Evolutionary conservation across 2,329 filamentous ascomycete species (phyloP), one percentile per base, ranked within the genome.

Genomic region (Graphilbum fragrans): DNA sequence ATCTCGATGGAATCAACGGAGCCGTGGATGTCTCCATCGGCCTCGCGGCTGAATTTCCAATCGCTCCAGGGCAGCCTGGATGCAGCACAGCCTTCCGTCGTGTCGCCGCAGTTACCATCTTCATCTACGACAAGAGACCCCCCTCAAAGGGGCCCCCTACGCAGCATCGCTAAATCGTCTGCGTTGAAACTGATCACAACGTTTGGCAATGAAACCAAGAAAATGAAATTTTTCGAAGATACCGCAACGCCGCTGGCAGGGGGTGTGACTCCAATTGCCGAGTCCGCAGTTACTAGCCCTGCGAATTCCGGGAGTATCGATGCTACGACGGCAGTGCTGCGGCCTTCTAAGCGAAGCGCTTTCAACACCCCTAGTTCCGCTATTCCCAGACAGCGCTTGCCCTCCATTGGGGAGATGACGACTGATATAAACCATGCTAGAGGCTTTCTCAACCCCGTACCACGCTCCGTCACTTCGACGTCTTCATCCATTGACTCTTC

Each of bases 111-210:
- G 1, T 76, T n/a, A n/a, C n/a, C n/a, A n/a, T n/a, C n/a, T n/a
- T n/a, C n/a, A n/a, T n/a, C n/a, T n/a, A n/a, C n/a, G n/a, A n/a
- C n/a, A n/a, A n/a, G n/a, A n/a, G n/a, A n/a, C n/a, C n/a, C n/a
- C 74, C 20, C 9, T 45, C 72, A 70, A 46, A 69, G 66, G 46
- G 73, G 74, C 2, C 72, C 75, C 41, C 68, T 74, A 56, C 64
- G 72, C 48, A 72, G 72, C 62, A 77, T 86, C 39, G 77, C 80
- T 12, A 93, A 93, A 63, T 80, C 82, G 22, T 85, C 86, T 10
- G 78, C 90, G 0, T 66, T 96, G 45, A 94, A 93, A 58, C 73
- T 96, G 2, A 93, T 96, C 52, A 96, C 92, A 0, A 81, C 83
- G 0, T 96, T 98, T 53, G 82, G 78, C 8, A 75, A 79, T 37